Evolutionary conservation across 2,329 filamentous ascomycete species (phyloP).

Genomic region (Epichloe sp.): DNA sequence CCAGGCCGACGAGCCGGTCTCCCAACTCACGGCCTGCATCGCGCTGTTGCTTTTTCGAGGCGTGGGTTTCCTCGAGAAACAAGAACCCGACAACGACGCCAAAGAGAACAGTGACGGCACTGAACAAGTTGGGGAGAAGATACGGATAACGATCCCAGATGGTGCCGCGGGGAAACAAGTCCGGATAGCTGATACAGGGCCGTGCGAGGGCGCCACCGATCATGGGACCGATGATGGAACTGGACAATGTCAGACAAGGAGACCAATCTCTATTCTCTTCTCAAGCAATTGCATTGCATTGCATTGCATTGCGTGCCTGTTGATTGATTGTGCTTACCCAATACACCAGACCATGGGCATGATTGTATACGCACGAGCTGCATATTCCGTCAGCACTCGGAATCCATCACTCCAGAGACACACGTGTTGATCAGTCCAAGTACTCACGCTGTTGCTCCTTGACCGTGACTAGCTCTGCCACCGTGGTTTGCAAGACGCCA

Average conservation of each 20-base stretch:
- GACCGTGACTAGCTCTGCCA: conserved; percentile 82
- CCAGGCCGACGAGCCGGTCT: conserved; percentile 46
- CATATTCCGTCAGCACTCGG: not conserved
- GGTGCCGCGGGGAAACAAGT: conserved; percentile 55
- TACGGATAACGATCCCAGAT: conserved; percentile 85
- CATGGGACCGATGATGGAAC: conserved; percentile 82
- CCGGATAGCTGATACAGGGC: conserved; percentile 72
- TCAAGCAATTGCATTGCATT: too few relatives aligned
- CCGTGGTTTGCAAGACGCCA: conserved; percentile 86
- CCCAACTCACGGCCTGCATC: conserved; percentile 71
- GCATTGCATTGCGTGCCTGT: not conserved
- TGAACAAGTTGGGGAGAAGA: conserved; percentile 83
- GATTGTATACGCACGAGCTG: conserved; percentile 84
- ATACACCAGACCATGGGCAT: conserved; percentile 99
- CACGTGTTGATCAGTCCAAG: not conserved
- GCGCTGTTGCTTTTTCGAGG: conserved; percentile 59
- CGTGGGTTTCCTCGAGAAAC: conserved; percentile 90
- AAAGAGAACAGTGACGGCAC: conserved; percentile 61
- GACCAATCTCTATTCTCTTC: not conserved
- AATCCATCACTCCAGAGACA: not conserved
- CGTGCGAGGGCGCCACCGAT: conserved; percentile 83
- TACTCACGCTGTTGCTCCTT: conserved; percentile 81
- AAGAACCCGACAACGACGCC: conserved; percentile 69
- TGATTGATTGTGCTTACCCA: conserved; percentile 41
- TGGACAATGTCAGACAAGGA: conserved; percentile 18